phyloP scores from a whole-genome alignment of 2,329 filamentous ascomycete genomes.

The Aureobasidium sp. region DNA sequence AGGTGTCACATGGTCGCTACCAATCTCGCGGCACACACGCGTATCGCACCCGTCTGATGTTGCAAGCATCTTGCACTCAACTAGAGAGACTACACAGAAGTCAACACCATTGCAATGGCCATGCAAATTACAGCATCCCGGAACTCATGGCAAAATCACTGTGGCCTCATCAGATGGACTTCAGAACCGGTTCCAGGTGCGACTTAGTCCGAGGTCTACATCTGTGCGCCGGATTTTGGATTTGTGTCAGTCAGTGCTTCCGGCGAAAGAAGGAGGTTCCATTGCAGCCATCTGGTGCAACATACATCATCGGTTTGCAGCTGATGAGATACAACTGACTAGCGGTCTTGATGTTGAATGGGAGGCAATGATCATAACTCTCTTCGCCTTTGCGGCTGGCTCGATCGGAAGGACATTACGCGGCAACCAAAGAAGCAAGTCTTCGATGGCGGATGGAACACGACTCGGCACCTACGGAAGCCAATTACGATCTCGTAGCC shows the following conservation, averaged over 20 bases:
- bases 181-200: conserved; percentile 23
- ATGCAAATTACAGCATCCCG: not conserved
- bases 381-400: conserved; percentile 14
- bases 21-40: not conserved
- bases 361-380: conserved; percentile 13
- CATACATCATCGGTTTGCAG: conserved; percentile 5
- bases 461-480: not conserved
- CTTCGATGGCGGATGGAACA: not conserved
- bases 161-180: conserved; percentile 19
- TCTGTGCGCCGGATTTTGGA: conserved; percentile 20
- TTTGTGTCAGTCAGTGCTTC: conserved; percentile 23
- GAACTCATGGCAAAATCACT: conserved; percentile 18
- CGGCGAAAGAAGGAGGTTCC: conserved; percentile 16
- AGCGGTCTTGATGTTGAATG: conserved; percentile 5
- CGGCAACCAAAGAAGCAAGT: conserved; percentile 1
- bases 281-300: conserved; percentile 24
- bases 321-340: not conserved
- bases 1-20: conserved; percentile 7
- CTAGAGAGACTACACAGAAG: not conserved
- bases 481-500: not conserved
- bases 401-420: conserved; percentile 11
- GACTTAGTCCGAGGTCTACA: conserved; percentile 19
- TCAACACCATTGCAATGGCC: not conserved
- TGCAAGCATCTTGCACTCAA: not conserved
- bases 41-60: not conserved